phyloP scores from a whole-genome alignment of 805 yeast genomes.

The Lipomyces kockii region DNA sequence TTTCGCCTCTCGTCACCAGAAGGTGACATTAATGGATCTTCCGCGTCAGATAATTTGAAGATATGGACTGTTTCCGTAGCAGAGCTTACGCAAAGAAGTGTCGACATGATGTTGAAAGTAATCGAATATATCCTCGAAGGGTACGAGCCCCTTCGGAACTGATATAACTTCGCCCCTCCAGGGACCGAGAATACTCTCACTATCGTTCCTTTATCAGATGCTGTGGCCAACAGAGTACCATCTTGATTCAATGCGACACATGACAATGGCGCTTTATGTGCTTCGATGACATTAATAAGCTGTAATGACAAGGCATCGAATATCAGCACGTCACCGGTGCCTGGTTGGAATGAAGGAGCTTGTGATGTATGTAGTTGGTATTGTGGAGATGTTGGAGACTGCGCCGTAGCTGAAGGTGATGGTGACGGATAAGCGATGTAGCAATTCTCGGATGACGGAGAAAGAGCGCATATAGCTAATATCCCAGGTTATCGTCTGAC shows the following conservation, averaged over 20 bases:
- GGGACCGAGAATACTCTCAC: conserved; percentile 76
- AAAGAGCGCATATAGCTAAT: conserved; percentile 47
- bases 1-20: conserved; percentile 29
- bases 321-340: conserved; percentile 69
- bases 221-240: conserved; percentile 83
- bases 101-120: conserved; percentile 71
- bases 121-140: conserved; percentile 79
- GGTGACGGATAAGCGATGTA: conserved; percentile 62
- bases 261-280: conserved; percentile 80
- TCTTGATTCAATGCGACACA: conserved; percentile 69
- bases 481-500: not conserved
- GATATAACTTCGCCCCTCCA: conserved; percentile 59
- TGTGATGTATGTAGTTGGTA: conserved; percentile 16
- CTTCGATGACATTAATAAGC: conserved; percentile 81
- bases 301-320: conserved; percentile 76
- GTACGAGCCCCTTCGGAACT: conserved; percentile 85
- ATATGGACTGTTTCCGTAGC: conserved; percentile 93
- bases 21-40: conserved; percentile 19
- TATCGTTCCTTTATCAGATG: conserved; percentile 88
- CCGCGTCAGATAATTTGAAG: conserved; percentile 67
- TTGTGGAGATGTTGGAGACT: conserved; percentile 34
- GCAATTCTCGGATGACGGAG: conserved; percentile 53
- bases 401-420: conserved; percentile 38
- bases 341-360: conserved; percentile 28
- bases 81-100: conserved; percentile 78